Percentiles rank a stretch among this genome's conserved stretches.
Evolutionary conservation across 1,139 yeast genomes (phyloP).

Genomic region (Wickerhamiella infanticola): DNA sequence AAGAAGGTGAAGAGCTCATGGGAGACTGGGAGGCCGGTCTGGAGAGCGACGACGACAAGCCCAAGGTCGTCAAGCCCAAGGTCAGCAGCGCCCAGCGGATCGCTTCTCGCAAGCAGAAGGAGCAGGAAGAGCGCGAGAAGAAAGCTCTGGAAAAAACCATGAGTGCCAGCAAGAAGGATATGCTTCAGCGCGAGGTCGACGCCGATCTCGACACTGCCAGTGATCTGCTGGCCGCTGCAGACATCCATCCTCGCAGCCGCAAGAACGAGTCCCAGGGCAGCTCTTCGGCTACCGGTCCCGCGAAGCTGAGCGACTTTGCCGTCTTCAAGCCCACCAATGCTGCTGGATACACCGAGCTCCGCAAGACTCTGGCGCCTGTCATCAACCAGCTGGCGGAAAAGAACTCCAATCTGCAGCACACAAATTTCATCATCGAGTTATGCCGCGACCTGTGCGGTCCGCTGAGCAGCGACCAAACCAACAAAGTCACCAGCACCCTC

Average conservation of each 20-base stretch:
- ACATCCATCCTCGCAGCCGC: constrained; percentile 36
- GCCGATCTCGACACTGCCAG: constrained; percentile 89
- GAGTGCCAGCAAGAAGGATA: constrained; percentile 46
- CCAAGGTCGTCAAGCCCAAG: constrained; percentile 24
- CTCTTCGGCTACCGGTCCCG: constrained; percentile 36
- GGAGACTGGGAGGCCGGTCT: constrained; percentile 69
- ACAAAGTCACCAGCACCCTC: constrained; percentile 77
- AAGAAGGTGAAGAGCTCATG: constrained; percentile 52
- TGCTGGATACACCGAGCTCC: constrained; percentile 65
- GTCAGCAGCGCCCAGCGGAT: constrained; percentile 23
- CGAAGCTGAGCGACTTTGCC: constrained; percentile 26
- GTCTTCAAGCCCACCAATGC: constrained; percentile 66
- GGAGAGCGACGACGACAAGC: constrained; percentile 22
- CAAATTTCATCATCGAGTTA: constrained; percentile 68
- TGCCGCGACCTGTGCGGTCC: constrained; percentile 76
- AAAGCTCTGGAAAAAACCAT: constrained; percentile 32
- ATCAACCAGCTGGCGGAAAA: constrained; percentile 49
- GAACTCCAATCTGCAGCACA: constrained; percentile 39
- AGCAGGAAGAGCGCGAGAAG: constrained; percentile 25
- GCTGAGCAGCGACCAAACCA: constrained; percentile 59
- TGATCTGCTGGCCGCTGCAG: constrained; percentile 57
- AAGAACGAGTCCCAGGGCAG: constrained; percentile 42
- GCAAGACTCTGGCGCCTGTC: constrained; percentile 61
- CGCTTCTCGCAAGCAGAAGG: constrained; percentile 26
- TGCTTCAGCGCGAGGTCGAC: constrained; percentile 63